Conservation (phyloP, 2,329 filamentous ascomycete species). For the Chrysoporthe puriensis region DNA sequence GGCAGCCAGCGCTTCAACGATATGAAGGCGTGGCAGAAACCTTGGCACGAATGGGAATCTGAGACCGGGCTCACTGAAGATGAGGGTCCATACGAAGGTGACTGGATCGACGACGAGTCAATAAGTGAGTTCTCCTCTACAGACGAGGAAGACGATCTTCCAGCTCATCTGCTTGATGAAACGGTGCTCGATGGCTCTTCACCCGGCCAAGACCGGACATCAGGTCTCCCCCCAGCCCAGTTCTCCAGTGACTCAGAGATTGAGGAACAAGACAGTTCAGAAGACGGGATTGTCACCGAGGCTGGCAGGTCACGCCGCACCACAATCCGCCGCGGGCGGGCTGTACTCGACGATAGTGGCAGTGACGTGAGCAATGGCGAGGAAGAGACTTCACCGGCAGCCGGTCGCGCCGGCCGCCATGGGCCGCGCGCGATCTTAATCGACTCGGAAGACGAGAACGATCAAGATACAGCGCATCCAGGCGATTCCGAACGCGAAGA, state of each 20-base stretch:
- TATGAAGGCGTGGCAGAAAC: conserved; percentile 10
- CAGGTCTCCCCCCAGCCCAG: no score
- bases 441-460: conserved; percentile 20
- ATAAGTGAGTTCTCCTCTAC: conserved; percentile 34
- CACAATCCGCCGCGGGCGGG: neutral
- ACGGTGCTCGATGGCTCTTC: neutral
- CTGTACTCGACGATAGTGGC: neutral
- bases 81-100: conserved; percentile 43
- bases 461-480: neutral
- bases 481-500: no score
- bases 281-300: conserved; percentile 16
- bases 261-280: conserved; percentile 9
- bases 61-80: conserved; percentile 32
- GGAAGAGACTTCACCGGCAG: neutral
- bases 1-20: conserved; percentile 27
- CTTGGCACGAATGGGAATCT: conserved; percentile 16
- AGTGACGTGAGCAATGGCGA: conserved; percentile 4
- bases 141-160: conserved; percentile 30
- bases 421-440: neutral
- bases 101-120: conserved; percentile 43
- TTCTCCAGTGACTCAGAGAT: conserved; percentile 1
- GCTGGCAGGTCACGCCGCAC: neutral
- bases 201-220: neutral
- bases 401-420: neutral
- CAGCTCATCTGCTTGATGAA: conserved; percentile 22